Base-by-base conservation (phyloP, 805 yeast species). In the Zygosaccharomyces bisporus region DNA sequence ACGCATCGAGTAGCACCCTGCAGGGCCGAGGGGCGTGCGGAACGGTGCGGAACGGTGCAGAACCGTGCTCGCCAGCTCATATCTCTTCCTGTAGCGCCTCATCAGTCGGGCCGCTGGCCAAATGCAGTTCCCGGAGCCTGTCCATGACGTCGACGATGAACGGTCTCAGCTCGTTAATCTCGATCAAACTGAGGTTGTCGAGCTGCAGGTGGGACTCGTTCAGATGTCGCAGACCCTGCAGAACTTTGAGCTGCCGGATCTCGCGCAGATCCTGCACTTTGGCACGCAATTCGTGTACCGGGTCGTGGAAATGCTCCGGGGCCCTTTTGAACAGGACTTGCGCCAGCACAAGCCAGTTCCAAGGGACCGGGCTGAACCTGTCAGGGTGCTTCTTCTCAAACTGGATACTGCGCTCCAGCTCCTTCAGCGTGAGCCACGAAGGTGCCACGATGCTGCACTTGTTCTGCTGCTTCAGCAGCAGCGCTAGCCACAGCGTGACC, bases 381-480 rank as follows among this genome's bases (percentile, higher is more conserved):
- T 74, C 73, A 1, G 79, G 73, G 44, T 75, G 61, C 4, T 70
- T 69, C 25, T 78, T 68, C 58, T 91, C 98, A 48, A 76, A 81
- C 16, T 83, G 86, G 53, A 84, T 79, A 34, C 74, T 71, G 4
- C 69, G 72, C 43, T 76, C 75, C 45, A 91, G 63, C 39, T 70
- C 70, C 14, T 70, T 69, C 37, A 76, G 64, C 7, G 74, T 75
- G 7, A 93, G 71, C 99, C 99, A 93, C 1, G 70, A 73, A 0
- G 99, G 99, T 10, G 89, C 83, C 6, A 87, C 80, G 2, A 93
- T 80, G 50, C 81, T 83, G 64, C 97, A 88, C 56, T 89, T 83
- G 37, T 81, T 83, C 62, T 93, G 98, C 37, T 82, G 80, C 57
- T 87, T 88, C 39, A 93, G 69, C 16, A 90, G 68, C 6, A 90